Percentiles rank a stretch among this genome's conserved stretches.
Conservation (phyloP, 2,329 filamentous ascomycete species). For the Nothomitra cinnamomea region DNA sequence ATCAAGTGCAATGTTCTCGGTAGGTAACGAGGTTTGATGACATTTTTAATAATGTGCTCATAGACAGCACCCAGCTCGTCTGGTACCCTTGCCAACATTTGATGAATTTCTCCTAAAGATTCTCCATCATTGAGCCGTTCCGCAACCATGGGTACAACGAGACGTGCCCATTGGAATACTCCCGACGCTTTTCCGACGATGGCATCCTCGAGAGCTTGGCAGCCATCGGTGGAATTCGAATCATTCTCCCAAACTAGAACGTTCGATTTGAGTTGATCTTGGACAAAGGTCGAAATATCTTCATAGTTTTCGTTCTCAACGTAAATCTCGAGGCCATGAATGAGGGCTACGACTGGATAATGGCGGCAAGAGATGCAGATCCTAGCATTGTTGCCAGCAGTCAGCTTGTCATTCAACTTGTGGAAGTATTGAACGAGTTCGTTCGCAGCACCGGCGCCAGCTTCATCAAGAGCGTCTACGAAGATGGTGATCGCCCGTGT, state of each 20-base stretch:
- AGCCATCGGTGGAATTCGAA: neutral
- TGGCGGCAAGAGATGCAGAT: conserved; percentile 22
- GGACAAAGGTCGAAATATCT: conserved; percentile 19
- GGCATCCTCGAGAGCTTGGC: conserved; percentile 7
- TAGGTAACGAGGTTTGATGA: conserved; percentile 8
- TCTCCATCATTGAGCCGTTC: conserved; percentile 8
- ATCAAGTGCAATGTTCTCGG: conserved; percentile 9
- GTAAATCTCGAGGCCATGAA: conserved; percentile 14
- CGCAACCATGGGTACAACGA: conserved; percentile 15
- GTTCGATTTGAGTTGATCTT: conserved; percentile 10
- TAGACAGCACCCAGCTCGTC: conserved; percentile 10
- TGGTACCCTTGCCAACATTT: conserved; percentile 8
- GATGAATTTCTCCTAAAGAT: conserved; percentile 3
- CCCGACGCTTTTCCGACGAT: conserved; percentile 17
- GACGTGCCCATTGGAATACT: conserved; percentile 22
- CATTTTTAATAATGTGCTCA: conserved; percentile 7
- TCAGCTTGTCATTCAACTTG: conserved; percentile 5
- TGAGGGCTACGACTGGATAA: conserved; percentile 16
- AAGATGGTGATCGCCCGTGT: conserved; percentile 11
- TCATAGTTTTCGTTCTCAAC: conserved; percentile 17
- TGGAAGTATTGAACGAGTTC: conserved; percentile 9
- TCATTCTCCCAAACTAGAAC: no score
- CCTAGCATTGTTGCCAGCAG: neutral
- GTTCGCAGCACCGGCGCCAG: conserved; percentile 8
- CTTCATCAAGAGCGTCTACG: conserved; percentile 15